Evolutionary conservation across 2,329 filamentous ascomycete species (phyloP).

Genomic region (Colletotrichum sp.): DNA sequence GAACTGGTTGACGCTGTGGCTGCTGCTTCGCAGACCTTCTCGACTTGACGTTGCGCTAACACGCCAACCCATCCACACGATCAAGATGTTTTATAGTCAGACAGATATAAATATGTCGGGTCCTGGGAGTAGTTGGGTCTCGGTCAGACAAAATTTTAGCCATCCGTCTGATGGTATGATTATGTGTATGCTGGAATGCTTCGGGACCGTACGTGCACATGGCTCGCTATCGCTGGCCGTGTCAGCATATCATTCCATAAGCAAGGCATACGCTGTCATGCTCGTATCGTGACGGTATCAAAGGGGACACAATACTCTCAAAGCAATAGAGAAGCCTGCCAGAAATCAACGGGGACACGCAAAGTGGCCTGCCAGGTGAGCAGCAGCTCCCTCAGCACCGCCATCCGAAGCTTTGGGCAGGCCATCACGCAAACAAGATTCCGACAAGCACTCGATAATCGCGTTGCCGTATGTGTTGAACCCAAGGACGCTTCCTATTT

Average conservation of each 20-base stretch:
- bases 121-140: accelerated
- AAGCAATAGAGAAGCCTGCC: background rate
- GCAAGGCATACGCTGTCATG: no score
- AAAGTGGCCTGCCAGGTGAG: background rate
- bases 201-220: background rate
- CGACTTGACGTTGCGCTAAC: background rate
- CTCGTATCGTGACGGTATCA: no score
- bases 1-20: background rate
- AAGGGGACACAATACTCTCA: background rate
- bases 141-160: accelerated
- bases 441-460: no score
- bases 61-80: accelerated
- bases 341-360: background rate
- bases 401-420: background rate
- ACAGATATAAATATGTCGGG: background rate
- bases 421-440: background rate
- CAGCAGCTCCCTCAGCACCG: background rate
- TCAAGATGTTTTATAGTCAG: accelerated
- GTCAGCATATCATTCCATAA: background rate
- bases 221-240: accelerated
- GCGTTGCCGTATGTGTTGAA: background rate
- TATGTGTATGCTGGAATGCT: background rate
- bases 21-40: background rate
- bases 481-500: background rate
- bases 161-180: accelerated